Percentiles rank a stretch among this genome's conserved stretches.
Evolutionary conservation across 148 eudicot species (phyloP).

Genomic region (Rhododendron kiyosumense): DNA sequence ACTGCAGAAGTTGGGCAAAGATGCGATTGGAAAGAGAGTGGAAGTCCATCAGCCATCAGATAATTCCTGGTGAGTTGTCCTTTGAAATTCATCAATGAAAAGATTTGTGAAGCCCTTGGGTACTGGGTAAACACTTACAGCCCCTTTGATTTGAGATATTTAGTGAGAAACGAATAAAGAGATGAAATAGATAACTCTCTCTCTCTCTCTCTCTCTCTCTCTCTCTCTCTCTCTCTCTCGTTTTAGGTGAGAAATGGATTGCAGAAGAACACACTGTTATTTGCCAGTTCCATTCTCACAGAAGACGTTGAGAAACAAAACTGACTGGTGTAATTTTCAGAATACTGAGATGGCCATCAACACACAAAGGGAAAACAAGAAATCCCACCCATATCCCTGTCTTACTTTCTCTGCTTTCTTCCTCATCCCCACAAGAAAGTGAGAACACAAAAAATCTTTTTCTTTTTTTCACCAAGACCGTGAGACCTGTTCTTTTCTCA

Average conservation of each 20-base stretch:
- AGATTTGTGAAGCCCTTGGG: background rate
- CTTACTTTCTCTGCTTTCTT: background rate
- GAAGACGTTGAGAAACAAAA: background rate
- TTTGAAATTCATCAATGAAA: background rate
- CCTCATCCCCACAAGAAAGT: background rate
- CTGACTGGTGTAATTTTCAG: background rate
- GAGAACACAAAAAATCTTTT: background rate
- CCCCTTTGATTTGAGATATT: background rate
- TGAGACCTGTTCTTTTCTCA: background rate
- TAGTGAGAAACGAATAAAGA: background rate
- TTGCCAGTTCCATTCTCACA: background rate
- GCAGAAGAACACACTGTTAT: background rate
- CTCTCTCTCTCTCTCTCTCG: background rate
- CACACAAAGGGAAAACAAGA: background rate
- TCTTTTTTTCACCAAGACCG: background rate
- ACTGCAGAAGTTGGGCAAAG: constrained; percentile 81
- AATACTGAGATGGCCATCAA: background rate
- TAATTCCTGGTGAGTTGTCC: constrained; percentile 66
- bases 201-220: background rate
- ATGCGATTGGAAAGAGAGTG: constrained; percentile 90
- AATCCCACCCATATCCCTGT: background rate
- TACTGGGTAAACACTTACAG: background rate
- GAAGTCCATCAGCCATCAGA: constrained; percentile 85
- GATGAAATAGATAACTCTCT: background rate
- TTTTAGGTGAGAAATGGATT: background rate